phyloP scores from a whole-genome alignment of 2,329 filamentous ascomycete genomes.

The Penicillium digitatum region DNA sequence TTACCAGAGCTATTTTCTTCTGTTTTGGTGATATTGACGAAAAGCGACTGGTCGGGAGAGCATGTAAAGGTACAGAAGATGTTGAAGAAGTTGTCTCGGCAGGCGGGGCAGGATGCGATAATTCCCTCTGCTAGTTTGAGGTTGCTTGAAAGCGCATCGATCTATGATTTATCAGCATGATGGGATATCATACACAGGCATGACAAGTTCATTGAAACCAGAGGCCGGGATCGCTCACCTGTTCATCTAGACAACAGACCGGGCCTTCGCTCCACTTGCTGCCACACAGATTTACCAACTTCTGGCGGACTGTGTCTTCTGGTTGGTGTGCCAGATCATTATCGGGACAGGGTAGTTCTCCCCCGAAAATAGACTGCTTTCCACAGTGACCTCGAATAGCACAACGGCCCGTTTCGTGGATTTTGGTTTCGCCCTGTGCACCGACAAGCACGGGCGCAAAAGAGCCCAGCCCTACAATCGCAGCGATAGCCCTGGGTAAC shows the following conservation, averaged over 20 bases:
- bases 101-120: conserved; percentile 90
- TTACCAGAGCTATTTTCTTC: conserved; percentile 53
- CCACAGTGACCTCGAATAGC: conserved; percentile 90
- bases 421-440: conserved; percentile 42
- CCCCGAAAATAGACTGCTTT: conserved; percentile 83
- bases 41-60: conserved; percentile 92
- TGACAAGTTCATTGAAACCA: not conserved
- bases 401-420: conserved; percentile 82
- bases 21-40: conserved; percentile 83
- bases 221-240: conserved; percentile 47
- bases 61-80: conserved; percentile 97
- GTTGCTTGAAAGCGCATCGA: conserved; percentile 76
- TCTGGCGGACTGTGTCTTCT: conserved; percentile 64
- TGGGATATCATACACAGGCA: not conserved
- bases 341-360: conserved; percentile 86
- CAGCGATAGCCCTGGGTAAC: conserved; percentile 26
- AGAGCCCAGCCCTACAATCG: conserved; percentile 28
- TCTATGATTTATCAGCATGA: conserved; percentile 46
- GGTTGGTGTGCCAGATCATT: conserved; percentile 78
- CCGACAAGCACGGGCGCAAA: conserved; percentile 24
- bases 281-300: conserved; percentile 82
- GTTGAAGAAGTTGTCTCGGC: conserved; percentile 98
- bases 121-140: conserved; percentile 82
- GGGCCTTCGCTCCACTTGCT: conserved; percentile 77
- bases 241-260: conserved; percentile 78